phyloP scores from a whole-genome alignment of 164 flowering plant species.

The Berberis thunbergii region DNA sequence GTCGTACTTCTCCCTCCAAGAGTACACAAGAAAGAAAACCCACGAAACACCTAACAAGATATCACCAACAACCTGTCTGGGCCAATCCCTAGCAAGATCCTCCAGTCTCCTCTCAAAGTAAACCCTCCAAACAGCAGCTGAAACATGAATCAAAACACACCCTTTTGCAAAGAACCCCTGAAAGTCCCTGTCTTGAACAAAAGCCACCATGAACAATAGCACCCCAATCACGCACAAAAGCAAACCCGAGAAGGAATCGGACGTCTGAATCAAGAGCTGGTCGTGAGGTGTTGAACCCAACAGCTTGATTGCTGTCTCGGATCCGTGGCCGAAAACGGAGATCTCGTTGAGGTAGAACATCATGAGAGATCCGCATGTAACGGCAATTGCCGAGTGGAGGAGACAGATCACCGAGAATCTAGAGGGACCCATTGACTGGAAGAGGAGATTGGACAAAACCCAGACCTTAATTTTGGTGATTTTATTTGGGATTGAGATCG shows the following conservation, averaged over 20 bases:
- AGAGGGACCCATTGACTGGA: constrained; percentile 30
- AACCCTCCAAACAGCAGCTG: constrained; percentile 61
- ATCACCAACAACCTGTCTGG: constrained; percentile 51
- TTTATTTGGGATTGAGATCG: neutral
- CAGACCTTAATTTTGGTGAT: neutral
- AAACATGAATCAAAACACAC: constrained; percentile 49
- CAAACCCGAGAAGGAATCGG: constrained; percentile 68
- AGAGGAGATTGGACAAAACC: neutral
- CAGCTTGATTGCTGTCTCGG: constrained; percentile 47
- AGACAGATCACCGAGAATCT: constrained; percentile 44
- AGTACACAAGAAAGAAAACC: constrained; percentile 58
- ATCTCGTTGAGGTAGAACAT: constrained; percentile 54
- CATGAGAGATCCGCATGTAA: constrained; percentile 48
- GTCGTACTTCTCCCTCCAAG: constrained; percentile 83
- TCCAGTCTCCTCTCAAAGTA: constrained; percentile 56
- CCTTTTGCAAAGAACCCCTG: constrained; percentile 71
- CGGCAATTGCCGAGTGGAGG: constrained; percentile 49
- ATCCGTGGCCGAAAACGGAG: constrained; percentile 44
- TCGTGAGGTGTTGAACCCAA: constrained; percentile 77
- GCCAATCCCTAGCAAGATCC: constrained; percentile 56
- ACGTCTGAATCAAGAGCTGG: constrained; percentile 51
- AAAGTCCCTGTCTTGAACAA: constrained; percentile 56
- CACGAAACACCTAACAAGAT: constrained; percentile 49
- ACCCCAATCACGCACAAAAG: constrained; percentile 52
- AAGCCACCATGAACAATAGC: constrained; percentile 61